Base-by-base conservation (phyloP, 176 grass and related monocot species). In the Oryza longistaminata region DNA sequence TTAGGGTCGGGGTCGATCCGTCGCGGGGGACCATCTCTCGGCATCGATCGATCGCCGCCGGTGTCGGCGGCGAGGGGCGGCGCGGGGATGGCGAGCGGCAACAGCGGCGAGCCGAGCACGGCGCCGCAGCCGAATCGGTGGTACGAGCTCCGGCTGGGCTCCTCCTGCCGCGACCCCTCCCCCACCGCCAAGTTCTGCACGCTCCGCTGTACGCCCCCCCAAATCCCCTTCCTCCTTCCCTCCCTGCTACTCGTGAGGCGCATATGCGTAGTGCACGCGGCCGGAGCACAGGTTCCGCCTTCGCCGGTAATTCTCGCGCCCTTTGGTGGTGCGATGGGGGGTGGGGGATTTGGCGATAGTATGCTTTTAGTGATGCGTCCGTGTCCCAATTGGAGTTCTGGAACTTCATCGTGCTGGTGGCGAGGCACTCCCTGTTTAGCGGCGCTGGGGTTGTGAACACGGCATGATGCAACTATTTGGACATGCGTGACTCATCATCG, bases 101-200 rank as follows among this genome's bases (percentile, higher is more conserved):
- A 87, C 60, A 92, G 77, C 71, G 90, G 80, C 22, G 90, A 95
- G 80, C 93, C 88, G 48, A 86, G 66, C 80, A 88, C 88, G 15
- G 80, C 88, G 66, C 93, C 93, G 25, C 88, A 95, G 53, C 68
- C 83, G 49, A 90, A 95, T 37, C 60, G 80, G 62, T 95, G 93
- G 93, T 95, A 95, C 58, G 76, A 92, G 25, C 72, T 95, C 62
- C 82, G 83, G 52, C 60, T 95, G 71, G 93, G 93, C 2, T 84
- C 88, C 61, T 90, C 90, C 71, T 92, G 81, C 50, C 52, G 78
- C 27, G 83, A 95, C 43, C 83, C 85, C 33, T 86, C 88, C 17
- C 78, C 88, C 27, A 75, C 90, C 44, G 67, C 84, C 40, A 95
- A 95, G 80, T 95, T 90, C 81, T 88, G 91, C 73, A 90, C 88